These are phyloP conservation scores for Botryotinia globosa DNA, from an alignment of 2,329 filamentous ascomycete species.

Conservation along the genomic window DNA sequence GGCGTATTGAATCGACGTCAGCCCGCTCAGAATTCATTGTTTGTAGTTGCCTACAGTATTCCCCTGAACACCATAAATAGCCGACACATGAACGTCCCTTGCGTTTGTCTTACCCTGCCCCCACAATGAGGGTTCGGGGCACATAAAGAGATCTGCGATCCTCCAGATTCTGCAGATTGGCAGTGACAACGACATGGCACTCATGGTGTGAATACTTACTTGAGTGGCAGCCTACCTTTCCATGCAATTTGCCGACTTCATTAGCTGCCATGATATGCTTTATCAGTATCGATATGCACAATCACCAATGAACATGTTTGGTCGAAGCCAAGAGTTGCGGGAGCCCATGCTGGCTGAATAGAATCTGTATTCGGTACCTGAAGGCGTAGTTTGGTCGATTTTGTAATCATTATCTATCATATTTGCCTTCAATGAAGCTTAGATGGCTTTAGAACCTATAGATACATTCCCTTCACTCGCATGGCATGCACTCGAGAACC, in stretches of 20 bases:
- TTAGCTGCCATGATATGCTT: neutral
- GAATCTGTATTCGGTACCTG: neutral
- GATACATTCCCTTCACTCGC: neutral
- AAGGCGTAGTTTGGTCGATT: constrained; percentile 3
- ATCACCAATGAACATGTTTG: neutral
- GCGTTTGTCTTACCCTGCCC: constrained; percentile 5
- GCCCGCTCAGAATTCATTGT: neutral
- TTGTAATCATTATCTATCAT: neutral
- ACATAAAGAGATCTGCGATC: neutral
- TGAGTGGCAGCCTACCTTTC: neutral
- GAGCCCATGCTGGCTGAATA: neutral
- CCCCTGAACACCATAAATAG: constrained; percentile 2
- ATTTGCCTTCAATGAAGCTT: neutral
- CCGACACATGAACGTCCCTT: constrained; percentile 7
- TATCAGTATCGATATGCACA: neutral
- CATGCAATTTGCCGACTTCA: neutral
- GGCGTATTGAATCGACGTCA: neutral
- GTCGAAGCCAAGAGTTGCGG: neutral
- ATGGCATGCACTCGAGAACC: constrained; percentile 1
- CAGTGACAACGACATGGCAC: neutral
- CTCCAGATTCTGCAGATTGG: neutral
- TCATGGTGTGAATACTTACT: neutral
- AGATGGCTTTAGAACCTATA: neutral
- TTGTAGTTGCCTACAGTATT: neutral
- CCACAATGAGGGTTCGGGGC: neutral